These are phyloP conservation scores for Neurospora terricola DNA, from an alignment of 495 filamentous ascomycete species.

Conservation along the genomic window DNA sequence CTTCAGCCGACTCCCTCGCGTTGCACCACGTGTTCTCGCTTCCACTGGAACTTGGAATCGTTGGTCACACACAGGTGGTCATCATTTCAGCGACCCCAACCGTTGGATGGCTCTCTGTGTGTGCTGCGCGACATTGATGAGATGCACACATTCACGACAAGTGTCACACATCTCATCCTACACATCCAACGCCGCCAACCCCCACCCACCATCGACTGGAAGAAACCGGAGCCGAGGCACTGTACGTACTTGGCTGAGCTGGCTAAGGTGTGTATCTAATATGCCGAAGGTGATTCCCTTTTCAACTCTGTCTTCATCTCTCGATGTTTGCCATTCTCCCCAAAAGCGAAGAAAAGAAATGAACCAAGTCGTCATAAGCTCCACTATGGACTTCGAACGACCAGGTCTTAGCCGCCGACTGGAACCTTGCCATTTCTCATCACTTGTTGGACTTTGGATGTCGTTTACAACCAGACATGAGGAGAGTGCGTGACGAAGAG, in stretches of 20 bases:
- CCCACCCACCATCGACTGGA: background rate
- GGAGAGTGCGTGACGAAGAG: background rate
- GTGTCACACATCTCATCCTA: background rate
- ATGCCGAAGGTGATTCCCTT: background rate
- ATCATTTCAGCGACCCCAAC: background rate
- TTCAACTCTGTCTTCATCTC: background rate
- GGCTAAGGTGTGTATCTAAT: background rate
- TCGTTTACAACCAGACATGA: background rate
- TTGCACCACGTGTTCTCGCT: background rate
- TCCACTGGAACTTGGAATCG: background rate
- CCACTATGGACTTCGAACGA: background rate
- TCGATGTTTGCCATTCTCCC: background rate
- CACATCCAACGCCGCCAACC: background rate
- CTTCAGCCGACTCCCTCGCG: background rate
- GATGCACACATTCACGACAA: background rate
- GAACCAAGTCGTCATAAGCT: background rate
- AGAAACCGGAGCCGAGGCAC: background rate
- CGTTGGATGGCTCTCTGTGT: background rate
- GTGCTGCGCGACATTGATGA: background rate
- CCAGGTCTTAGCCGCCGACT: background rate
- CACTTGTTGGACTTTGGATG: background rate
- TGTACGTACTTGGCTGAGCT: background rate
- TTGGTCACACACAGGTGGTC: background rate
- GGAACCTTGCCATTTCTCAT: background rate
- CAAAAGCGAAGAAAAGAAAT: background rate